Evolutionary conservation across 164 flowering plant species (phyloP).

Genomic region (Vitis labrusca): DNA sequence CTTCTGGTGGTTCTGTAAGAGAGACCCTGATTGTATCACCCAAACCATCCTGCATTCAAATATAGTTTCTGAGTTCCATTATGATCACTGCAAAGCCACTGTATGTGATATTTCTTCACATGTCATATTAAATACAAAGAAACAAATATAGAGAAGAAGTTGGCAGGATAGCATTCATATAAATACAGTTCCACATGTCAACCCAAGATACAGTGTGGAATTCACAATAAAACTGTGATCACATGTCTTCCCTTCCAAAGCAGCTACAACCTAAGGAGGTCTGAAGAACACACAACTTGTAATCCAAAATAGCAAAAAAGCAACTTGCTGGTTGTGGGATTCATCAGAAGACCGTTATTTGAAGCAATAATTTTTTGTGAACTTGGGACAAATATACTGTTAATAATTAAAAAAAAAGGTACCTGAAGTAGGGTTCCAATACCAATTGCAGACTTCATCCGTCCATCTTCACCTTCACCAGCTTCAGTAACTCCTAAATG

Average conservation of each 20-base stretch:
- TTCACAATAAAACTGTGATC: background rate
- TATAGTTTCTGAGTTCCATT: background rate
- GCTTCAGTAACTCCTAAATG: slow-evolving; percentile 99
- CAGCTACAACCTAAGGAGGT: background rate
- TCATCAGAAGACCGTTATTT: background rate
- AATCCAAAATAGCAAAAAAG: background rate
- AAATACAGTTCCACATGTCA: background rate
- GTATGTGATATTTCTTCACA: background rate
- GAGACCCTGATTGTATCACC: slow-evolving; percentile 98
- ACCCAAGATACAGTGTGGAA: background rate
- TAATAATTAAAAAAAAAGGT: background rate
- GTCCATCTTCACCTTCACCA: slow-evolving; percentile 99
- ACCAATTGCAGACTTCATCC: slow-evolving; percentile 99
- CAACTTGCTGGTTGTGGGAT: background rate
- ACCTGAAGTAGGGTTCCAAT: slow-evolving; percentile 99
- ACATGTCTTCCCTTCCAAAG: background rate
- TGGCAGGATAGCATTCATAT: background rate
- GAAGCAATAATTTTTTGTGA: too few relatives aligned
- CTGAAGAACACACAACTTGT: background rate
- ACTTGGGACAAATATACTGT: too few relatives aligned
- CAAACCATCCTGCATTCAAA: slow-evolving; percentile 77
- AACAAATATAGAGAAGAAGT: background rate
- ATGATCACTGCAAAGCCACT: background rate
- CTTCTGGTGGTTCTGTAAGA: slow-evolving; percentile 94
- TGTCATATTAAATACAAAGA: background rate